Evolutionary conservation across 306 rosid species (phyloP).

Genomic region (Acacia acuminata): DNA sequence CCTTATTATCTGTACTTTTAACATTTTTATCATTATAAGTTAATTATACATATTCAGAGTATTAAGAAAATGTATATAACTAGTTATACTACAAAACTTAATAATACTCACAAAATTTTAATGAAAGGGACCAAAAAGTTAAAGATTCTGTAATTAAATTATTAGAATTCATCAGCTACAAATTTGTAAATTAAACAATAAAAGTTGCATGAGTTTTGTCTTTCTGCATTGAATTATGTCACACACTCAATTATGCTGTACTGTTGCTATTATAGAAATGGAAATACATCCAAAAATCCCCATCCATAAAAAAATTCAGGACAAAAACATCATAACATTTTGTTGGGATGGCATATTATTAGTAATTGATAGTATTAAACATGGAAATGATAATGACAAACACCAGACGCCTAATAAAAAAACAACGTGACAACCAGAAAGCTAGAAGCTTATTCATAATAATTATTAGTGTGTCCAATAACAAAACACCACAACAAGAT

Average conservation of each 20-base stretch:
- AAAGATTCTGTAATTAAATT: too few relatives aligned
- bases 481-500: background rate
- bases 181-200: too few relatives aligned
- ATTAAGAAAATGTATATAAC: background rate
- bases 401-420: background rate
- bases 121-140: too few relatives aligned
- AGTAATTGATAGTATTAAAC: background rate
- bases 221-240: background rate
- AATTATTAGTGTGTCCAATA: background rate
- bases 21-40: too few relatives aligned
- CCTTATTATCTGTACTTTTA: too few relatives aligned
- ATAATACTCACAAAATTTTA: background rate
- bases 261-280: background rate
- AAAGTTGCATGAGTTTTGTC: too few relatives aligned
- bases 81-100: too few relatives aligned
- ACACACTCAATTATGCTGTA: too few relatives aligned
- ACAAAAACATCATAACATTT: background rate
- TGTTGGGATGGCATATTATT: background rate
- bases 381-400: background rate
- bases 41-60: background rate
- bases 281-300: background rate
- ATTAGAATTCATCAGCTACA: too few relatives aligned
- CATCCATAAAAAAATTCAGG: background rate
- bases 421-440: constrained; percentile 2
- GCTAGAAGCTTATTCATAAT: background rate